These are phyloP conservation scores for Cryptosporidium sp. DNA, from an alignment of 169 alveolate genomes.

Conservation along the genomic window DNA sequence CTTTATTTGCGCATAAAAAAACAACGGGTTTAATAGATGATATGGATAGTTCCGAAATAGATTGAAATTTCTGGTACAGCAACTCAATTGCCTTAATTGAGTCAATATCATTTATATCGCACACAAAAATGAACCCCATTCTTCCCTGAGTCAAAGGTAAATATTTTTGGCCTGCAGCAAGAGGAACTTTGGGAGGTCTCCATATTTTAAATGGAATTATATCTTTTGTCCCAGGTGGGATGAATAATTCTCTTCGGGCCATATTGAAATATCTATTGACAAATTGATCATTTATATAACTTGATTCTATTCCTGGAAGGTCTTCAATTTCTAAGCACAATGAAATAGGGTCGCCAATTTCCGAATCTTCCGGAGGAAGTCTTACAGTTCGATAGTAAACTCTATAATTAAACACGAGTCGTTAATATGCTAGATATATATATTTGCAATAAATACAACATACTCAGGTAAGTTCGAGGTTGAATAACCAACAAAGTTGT, in stretches of 20 bases:
- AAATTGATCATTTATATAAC: constrained; percentile 40
- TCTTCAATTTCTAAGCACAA: constrained; percentile 73
- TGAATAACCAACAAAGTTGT: constrained; percentile 26
- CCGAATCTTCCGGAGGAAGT: constrained; percentile 70
- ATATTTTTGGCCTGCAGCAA: constrained; percentile 67
- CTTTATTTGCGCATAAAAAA: constrained; percentile 66
- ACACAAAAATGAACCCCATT: constrained; percentile 68
- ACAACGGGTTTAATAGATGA: constrained; percentile 69
- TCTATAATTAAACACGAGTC: background rate
- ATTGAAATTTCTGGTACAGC: constrained; percentile 56
- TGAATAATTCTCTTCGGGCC: constrained; percentile 45
- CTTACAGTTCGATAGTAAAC: constrained; percentile 64
- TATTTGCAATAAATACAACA: background rate
- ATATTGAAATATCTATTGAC: constrained; percentile 58
- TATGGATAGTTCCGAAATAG: constrained; percentile 26
- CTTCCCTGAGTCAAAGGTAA: constrained; percentile 69
- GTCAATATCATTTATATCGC: constrained; percentile 55
- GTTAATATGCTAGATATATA: background rate
- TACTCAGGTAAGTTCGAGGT: constrained; percentile 49
- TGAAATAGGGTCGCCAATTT: constrained; percentile 60
- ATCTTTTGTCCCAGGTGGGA: constrained; percentile 68
- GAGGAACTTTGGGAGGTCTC: constrained; percentile 68
- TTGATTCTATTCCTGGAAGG: constrained; percentile 62
- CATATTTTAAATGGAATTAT: constrained; percentile 62
- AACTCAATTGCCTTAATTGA: constrained; percentile 49